Evolutionary conservation across 2,329 filamentous ascomycete genomes (phyloP).

Genomic region (Fusarium burgessii): DNA sequence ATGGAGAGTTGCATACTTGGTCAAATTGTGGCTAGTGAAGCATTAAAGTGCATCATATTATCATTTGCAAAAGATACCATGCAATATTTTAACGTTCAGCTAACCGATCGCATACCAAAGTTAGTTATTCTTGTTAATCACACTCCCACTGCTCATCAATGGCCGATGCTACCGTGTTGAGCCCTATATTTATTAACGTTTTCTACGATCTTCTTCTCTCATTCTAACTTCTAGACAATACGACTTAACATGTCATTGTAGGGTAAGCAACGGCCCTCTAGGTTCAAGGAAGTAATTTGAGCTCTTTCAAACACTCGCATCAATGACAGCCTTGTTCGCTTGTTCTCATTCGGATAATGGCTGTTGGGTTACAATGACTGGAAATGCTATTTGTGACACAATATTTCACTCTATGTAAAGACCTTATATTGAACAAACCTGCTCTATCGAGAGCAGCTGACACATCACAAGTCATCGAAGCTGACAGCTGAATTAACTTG

Average conservation of each 20-base stretch:
- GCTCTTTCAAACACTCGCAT: not conserved
- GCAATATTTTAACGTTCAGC: not conserved
- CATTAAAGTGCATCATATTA: not conserved
- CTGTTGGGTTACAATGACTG: not conserved
- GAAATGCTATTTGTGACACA: not conserved
- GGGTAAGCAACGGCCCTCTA: not conserved
- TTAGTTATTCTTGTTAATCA: not conserved
- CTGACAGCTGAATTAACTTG: constrained; percentile 13
- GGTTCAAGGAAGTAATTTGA: not conserved
- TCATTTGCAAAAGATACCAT: not conserved
- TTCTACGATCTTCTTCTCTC: not conserved
- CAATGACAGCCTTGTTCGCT: not conserved
- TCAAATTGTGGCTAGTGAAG: not conserved
- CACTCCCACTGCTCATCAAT: not conserved
- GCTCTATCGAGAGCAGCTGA: constrained; percentile 1
- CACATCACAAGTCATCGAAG: not conserved
- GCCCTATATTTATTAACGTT: not conserved
- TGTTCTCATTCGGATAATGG: not conserved
- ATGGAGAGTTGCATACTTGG: not conserved
- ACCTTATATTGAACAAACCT: not conserved
- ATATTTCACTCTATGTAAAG: not conserved
- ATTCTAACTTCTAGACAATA: not conserved
- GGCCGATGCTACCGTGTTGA: not conserved
- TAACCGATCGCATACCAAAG: not conserved
- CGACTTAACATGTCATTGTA: not conserved